A percentile compares a stretch with the other conserved stretches of the same genome.
These are phyloP conservation scores for Dichomitus squalens DNA, from an alignment of 1,284 basidiomycete genomes.

Conservation along the genomic window DNA sequence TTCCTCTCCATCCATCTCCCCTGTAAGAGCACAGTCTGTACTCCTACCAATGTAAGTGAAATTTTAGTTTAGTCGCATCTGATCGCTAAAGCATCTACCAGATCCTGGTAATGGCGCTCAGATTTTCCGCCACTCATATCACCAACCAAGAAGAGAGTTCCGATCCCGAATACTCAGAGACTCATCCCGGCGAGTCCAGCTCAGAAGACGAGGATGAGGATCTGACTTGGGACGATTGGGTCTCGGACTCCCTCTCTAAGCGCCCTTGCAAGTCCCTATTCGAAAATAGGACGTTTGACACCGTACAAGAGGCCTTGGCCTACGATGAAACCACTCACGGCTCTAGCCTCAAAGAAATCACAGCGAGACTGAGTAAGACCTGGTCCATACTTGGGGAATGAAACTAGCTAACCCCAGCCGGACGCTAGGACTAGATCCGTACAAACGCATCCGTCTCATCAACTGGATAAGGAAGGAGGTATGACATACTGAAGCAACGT, in stretches of 20 bases:
- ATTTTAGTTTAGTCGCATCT: neutral
- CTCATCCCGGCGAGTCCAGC: slow-evolving; percentile 8
- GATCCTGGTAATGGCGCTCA: slow-evolving; percentile 15
- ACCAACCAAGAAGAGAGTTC: neutral
- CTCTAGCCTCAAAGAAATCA: slow-evolving; percentile 62
- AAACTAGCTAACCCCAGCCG: slow-evolving; percentile 11
- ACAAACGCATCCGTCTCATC: slow-evolving; percentile 78
- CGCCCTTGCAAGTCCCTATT: slow-evolving; percentile 80
- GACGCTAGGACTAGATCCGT: slow-evolving; percentile 55
- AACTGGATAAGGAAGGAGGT: slow-evolving; percentile 85
- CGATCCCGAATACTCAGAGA: slow-evolving; percentile 6
- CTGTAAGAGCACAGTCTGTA: too few species aligned
- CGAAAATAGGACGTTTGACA: slow-evolving; percentile 64
- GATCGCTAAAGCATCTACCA: neutral
- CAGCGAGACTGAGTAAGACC: slow-evolving; percentile 53
- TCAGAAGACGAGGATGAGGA: slow-evolving; percentile 56
- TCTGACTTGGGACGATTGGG: slow-evolving; percentile 78
- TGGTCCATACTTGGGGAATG: neutral
- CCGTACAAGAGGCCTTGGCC: slow-evolving; percentile 60
- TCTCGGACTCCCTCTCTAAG: slow-evolving; percentile 61
- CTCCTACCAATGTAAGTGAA: too few species aligned
- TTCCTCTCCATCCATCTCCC: too few species aligned
- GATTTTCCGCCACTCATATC: slow-evolving; percentile 12
- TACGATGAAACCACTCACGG: slow-evolving; percentile 67
- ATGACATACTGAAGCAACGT: slow-evolving; percentile 11